These are phyloP conservation scores for Sarocladium oryzae DNA, from an alignment of 2,329 filamentous ascomycete genomes.

Conservation along the genomic window DNA sequence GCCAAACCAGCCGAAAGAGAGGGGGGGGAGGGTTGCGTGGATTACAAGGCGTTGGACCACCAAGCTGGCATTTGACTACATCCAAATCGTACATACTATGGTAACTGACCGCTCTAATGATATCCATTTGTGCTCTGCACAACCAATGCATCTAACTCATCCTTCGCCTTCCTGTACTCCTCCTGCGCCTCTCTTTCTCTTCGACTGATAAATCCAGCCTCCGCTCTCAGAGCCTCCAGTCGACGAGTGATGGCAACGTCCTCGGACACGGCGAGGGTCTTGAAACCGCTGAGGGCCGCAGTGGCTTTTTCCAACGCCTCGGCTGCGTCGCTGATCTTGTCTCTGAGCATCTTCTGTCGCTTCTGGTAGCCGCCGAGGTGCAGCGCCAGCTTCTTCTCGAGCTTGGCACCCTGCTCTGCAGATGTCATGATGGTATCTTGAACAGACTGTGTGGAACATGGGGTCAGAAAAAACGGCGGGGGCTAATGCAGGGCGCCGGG, in stretches of 20 bases:
- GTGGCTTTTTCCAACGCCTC: constrained; percentile 68
- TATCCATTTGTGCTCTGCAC: constrained; percentile 28
- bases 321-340: constrained; percentile 72
- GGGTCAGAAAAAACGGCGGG: too few species aligned
- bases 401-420: constrained; percentile 75
- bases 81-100: neutral
- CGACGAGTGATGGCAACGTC: constrained; percentile 67
- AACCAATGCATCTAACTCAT: constrained; percentile 64
- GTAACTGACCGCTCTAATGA: constrained; percentile 22
- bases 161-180: constrained; percentile 66
- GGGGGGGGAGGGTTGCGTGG: neutral
- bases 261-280: constrained; percentile 71
- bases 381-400: constrained; percentile 87
- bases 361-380: constrained; percentile 88
- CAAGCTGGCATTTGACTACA: neutral
- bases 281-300: constrained; percentile 66
- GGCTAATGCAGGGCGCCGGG: too few species aligned
- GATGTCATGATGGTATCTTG: constrained; percentile 67
- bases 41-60: neutral
- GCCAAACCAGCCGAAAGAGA: too few species aligned
- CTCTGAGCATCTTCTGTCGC: constrained; percentile 70
- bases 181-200: constrained; percentile 90
- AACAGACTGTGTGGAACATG: constrained; percentile 42
- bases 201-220: constrained; percentile 72
- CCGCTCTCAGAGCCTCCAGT: constrained; percentile 69